These are phyloP conservation scores for Quercus robur DNA, from an alignment of 306 rosid species.

Conservation along the genomic window DNA sequence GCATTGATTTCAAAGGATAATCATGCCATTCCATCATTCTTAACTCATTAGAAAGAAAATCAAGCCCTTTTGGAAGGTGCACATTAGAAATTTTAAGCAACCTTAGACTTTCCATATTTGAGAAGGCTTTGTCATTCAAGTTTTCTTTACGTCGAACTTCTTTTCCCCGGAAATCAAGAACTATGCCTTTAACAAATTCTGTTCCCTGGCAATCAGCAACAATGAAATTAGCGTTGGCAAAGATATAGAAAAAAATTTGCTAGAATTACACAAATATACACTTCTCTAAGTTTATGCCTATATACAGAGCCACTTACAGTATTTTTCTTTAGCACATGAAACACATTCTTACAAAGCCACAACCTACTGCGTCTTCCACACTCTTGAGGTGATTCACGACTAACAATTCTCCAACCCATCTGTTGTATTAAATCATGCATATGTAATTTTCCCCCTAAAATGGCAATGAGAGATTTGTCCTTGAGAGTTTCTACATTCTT, in stretches of 20 bases:
- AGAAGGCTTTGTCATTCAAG: not conserved
- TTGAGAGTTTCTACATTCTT: slow-evolving; percentile 10
- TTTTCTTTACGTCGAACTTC: not conserved
- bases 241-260: not conserved
- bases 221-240: not conserved
- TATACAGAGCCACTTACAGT: not conserved
- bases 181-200: slow-evolving; percentile 1
- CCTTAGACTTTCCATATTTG: slow-evolving; percentile 11
- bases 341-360: slow-evolving; percentile 1
- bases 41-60: slow-evolving; percentile 20
- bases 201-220: slow-evolving; percentile 4
- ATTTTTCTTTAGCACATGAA: not conserved
- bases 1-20: slow-evolving; percentile 8
- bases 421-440: slow-evolving; percentile 25
- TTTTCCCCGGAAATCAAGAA: slow-evolving; percentile 15
- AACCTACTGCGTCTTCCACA: not conserved
- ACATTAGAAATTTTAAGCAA: slow-evolving; percentile 17
- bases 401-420: slow-evolving; percentile 18
- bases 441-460: not conserved
- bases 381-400: not conserved
- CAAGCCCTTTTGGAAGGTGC: slow-evolving; percentile 19
- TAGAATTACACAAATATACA: not conserved
- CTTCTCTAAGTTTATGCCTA: not conserved
- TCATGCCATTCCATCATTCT: slow-evolving; percentile 18
- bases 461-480: slow-evolving; percentile 17